phyloP scores from a whole-genome alignment of 2,329 filamentous ascomycete genomes.

The Diaporthe vexans region DNA sequence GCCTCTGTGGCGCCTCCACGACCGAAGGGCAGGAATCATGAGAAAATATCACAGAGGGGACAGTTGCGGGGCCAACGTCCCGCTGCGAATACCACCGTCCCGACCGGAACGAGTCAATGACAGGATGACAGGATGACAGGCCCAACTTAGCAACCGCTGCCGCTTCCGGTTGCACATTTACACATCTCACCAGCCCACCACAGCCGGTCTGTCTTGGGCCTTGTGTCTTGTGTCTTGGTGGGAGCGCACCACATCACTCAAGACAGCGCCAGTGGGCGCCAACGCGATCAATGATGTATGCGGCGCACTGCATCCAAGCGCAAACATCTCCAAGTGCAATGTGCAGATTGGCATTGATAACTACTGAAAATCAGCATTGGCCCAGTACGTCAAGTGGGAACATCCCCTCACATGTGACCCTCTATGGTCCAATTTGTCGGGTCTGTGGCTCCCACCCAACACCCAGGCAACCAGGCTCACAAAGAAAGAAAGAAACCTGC shows the following conservation, averaged over 20 bases:
- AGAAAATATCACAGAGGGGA: slow-evolving; percentile 9
- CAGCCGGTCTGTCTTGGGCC: background rate
- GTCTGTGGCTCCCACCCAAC: no score
- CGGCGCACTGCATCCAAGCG: slow-evolving; percentile 14
- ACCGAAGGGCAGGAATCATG: background rate
- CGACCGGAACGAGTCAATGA: slow-evolving; percentile 30
- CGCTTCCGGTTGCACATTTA: no score
- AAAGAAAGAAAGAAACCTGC: no score
- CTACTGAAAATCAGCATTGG: no score
- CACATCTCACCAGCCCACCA: no score
- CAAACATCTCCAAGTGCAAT: background rate
- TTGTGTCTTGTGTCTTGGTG: background rate
- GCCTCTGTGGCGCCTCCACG: slow-evolving; percentile 9
- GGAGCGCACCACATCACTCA: background rate
- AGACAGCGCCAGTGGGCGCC: slow-evolving; percentile 6
- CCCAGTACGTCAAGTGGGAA: no score
- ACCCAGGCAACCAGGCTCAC: no score
- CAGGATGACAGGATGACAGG: slow-evolving; percentile 25
- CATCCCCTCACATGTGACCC: no score
- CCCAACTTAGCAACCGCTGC: slow-evolving; percentile 2
- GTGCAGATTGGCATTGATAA: background rate
- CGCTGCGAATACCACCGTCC: slow-evolving; percentile 26
- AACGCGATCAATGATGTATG: slow-evolving; percentile 25
- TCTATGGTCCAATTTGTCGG: no score
- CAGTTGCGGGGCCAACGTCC: slow-evolving; percentile 33